A percentile compares a stretch with the other conserved stretches of the same genome.
Evolutionary conservation across 352 stramenopile species (phyloP).

Genomic region (Globisporangium cederbergense): DNA sequence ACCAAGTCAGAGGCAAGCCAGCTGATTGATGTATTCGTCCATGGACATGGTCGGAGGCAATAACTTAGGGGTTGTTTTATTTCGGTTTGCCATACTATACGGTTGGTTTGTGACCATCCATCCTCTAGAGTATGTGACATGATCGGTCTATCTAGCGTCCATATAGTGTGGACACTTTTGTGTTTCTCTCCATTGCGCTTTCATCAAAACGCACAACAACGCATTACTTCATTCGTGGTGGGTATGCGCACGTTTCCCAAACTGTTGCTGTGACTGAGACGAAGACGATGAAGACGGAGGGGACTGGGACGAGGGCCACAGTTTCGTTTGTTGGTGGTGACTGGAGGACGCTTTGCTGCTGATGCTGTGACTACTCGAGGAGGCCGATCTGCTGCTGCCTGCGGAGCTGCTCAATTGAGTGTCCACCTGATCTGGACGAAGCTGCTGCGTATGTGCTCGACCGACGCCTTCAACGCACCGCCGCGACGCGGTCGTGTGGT

Average conservation of each 20-base stretch:
- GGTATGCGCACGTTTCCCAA: constrained; percentile 3
- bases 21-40: too few species aligned
- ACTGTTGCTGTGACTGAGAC: neutral
- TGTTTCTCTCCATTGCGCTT: too few species aligned
- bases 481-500: constrained; percentile 86
- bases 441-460: constrained; percentile 22
- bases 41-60: too few species aligned
- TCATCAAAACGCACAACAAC: neutral
- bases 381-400: neutral
- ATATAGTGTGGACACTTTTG: neutral
- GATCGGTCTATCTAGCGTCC: neutral
- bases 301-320: neutral
- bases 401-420: neutral
- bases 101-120: neutral
- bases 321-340: neutral
- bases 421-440: constrained; percentile 3
- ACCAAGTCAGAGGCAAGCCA: too few species aligned
- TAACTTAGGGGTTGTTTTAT: too few species aligned
- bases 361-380: neutral
- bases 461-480: constrained; percentile 92
- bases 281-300: neutral
- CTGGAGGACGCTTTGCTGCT: neutral
- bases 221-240: constrained; percentile 9
- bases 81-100: too few species aligned
- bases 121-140: neutral